Conservation (phyloP, 1,284 basidiomycete genomes). For the Kalmanozyma brasiliensis region DNA sequence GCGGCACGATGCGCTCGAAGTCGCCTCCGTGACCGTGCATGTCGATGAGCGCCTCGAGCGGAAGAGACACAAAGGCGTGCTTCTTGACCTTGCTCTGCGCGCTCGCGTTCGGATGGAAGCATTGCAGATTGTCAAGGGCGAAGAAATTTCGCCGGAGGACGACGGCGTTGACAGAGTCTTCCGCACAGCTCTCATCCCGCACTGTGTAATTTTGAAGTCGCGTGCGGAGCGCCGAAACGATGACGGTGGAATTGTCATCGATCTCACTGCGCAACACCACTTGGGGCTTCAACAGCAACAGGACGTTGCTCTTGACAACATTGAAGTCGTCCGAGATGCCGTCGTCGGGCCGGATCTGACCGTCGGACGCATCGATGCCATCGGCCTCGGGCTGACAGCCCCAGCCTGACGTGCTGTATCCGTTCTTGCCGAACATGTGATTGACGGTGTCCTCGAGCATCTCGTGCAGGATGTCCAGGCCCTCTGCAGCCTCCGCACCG, state of each 20-base stretch:
- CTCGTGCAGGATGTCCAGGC: conserved; percentile 61
- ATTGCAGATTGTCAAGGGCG: conserved; percentile 82
- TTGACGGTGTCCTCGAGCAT: conserved; percentile 62
- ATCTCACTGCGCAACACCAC: conserved; percentile 80
- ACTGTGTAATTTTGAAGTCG: conserved; percentile 84
- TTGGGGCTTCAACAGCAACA: conserved; percentile 89
- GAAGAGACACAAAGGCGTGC: conserved; percentile 73
- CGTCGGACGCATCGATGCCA: conserved; percentile 3
- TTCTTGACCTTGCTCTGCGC: conserved; percentile 58
- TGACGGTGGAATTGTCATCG: conserved; percentile 75
- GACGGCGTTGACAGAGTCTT: conserved; percentile 85
- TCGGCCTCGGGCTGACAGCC: conserved; percentile 19
- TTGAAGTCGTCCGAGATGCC: conserved; percentile 69
- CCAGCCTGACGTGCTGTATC: conserved; percentile 33
- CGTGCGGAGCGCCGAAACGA: conserved; percentile 84
- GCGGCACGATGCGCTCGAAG: conserved; percentile 83
- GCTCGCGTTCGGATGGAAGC: conserved; percentile 78
- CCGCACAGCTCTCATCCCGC: conserved; percentile 80
- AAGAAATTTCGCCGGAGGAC: conserved; percentile 86
- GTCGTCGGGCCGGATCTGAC: conserved; percentile 40
- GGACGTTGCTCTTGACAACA: conserved; percentile 77
- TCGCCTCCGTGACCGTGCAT: conserved; percentile 40
- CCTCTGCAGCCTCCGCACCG: conserved; percentile 4
- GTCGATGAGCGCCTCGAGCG: conserved; percentile 77
- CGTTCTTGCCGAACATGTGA: conserved; percentile 40